A percentile compares a stretch with the other conserved stretches of the same genome.
These are phyloP conservation scores for Globisporangium splendens DNA, from an alignment of 352 stramenopile species.

Conservation along the genomic window DNA sequence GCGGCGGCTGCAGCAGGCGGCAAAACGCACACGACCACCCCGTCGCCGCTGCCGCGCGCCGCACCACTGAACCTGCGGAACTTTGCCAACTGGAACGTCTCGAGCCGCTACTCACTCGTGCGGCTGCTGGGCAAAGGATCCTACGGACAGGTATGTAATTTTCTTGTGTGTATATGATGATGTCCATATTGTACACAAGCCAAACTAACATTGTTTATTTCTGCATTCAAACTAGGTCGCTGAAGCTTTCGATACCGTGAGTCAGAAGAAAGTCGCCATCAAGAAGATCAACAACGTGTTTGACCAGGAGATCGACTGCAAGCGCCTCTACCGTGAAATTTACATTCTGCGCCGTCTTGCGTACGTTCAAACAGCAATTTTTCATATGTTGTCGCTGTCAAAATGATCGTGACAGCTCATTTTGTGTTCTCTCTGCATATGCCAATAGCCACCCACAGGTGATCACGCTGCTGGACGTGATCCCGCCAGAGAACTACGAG, in stretches of 20 bases:
- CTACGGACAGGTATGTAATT: slow-evolving; percentile 73
- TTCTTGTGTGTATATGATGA: background rate
- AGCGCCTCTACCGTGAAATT: slow-evolving; percentile 84
- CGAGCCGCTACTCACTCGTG: slow-evolving; percentile 74
- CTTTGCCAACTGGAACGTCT: slow-evolving; percentile 84
- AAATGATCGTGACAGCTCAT: too few species aligned
- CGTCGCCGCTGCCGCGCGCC: slow-evolving; percentile 55
- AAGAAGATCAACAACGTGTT: slow-evolving; percentile 91
- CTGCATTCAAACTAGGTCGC: slow-evolving; percentile 31
- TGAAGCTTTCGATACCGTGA: slow-evolving; percentile 76
- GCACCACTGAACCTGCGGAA: slow-evolving; percentile 77
- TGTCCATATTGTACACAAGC: background rate
- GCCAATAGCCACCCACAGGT: slow-evolving; percentile 65
- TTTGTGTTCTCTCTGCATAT: background rate
- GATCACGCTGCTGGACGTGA: slow-evolving; percentile 80
- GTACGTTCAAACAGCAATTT: slow-evolving; percentile 22
- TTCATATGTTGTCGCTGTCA: too few species aligned
- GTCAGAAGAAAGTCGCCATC: slow-evolving; percentile 83
- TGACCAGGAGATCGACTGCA: slow-evolving; percentile 86
- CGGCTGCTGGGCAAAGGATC: slow-evolving; percentile 80
- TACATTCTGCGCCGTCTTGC: slow-evolving; percentile 84
- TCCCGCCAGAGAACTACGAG: slow-evolving; percentile 78
- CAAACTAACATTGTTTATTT: too few species aligned
- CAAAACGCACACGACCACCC: slow-evolving; percentile 46
- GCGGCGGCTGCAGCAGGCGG: slow-evolving; percentile 13